Evolutionary conservation across 2,329 filamentous ascomycete species (phyloP).

Genomic region (Aspergillus sp.): DNA sequence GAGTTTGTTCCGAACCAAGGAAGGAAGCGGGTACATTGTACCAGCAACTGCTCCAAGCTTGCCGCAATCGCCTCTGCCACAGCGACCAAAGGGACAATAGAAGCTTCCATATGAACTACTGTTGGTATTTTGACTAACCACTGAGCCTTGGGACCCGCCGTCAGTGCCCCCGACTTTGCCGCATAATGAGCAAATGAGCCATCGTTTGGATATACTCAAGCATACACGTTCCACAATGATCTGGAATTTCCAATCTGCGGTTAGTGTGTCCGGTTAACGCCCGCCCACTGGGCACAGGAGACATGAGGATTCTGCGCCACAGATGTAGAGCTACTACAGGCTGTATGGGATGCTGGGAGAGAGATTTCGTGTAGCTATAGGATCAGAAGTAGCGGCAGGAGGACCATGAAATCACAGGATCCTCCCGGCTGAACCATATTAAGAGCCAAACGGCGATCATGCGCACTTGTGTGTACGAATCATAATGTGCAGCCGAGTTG

Average conservation of each 20-base stretch:
- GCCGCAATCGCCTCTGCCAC: slow-evolving; percentile 5
- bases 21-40: slow-evolving; percentile 35
- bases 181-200: slow-evolving; percentile 11
- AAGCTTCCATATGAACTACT: neutral
- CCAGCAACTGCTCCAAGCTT: slow-evolving; percentile 18
- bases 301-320: neutral
- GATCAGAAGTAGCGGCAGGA: neutral
- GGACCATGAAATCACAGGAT: neutral
- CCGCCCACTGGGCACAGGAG: neutral
- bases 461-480: neutral
- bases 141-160: slow-evolving; percentile 3
- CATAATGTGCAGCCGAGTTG: neutral
- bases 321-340: neutral
- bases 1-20: slow-evolving; percentile 40
- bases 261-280: neutral
- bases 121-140: slow-evolving; percentile 4
- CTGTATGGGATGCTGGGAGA: neutral
- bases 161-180: slow-evolving; percentile 9
- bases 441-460: neutral
- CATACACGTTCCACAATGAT: neutral
- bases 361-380: neutral
- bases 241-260: neutral
- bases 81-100: neutral
- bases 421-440: neutral
- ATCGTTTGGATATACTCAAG: neutral